These are phyloP conservation scores for Mucor racemosus DNA, from an alignment of 371 early-diverging fungal species.

Conservation along the genomic window DNA sequence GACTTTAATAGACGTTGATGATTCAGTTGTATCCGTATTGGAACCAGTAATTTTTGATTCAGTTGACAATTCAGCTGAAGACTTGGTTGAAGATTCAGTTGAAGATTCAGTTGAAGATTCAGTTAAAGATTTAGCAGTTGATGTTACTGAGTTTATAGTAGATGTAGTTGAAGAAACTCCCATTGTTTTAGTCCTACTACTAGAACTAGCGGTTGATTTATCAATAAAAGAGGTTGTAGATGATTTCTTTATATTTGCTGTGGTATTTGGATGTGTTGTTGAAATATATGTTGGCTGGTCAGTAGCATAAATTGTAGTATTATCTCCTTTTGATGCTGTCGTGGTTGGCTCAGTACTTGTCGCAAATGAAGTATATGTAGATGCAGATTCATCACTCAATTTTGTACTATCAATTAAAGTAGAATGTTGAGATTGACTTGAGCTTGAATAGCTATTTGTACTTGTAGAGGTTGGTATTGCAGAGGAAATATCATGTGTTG, in stretches of 20 bases:
- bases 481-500: background rate
- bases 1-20: background rate
- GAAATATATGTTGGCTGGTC: background rate
- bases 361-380: background rate
- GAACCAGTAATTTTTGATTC: background rate
- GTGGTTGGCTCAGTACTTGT: background rate
- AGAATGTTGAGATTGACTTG: background rate
- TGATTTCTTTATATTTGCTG: background rate
- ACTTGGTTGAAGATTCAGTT: background rate
- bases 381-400: background rate
- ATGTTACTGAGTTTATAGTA: background rate
- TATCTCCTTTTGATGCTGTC: background rate
- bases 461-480: background rate
- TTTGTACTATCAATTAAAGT: background rate
- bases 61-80: background rate
- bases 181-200: background rate
- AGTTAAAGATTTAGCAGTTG: background rate
- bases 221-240: background rate
- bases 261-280: background rate
- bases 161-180: background rate
- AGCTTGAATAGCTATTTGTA: background rate
- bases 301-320: background rate
- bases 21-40: background rate
- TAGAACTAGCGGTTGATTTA: background rate
- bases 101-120: background rate